Conservation (phyloP, 768 basidiomycete genomes). For the Cyclocybe cylindracea region DNA sequence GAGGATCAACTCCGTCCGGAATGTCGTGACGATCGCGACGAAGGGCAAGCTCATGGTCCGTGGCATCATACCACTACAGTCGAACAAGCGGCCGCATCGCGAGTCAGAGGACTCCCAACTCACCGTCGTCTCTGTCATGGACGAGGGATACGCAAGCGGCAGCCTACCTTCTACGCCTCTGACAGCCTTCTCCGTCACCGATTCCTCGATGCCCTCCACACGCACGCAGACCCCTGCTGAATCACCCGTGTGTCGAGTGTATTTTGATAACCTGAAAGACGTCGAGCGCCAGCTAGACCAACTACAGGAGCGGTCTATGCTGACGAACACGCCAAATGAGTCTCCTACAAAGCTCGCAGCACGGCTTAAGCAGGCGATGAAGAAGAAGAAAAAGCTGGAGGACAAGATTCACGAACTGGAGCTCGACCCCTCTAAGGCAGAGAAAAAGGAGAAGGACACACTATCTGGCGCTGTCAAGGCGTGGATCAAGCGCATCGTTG, state of each 20-base stretch:
- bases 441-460: constrained; percentile 25
- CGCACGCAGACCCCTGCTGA: constrained; percentile 33
- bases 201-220: constrained; percentile 14
- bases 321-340: constrained; percentile 1
- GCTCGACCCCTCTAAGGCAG: constrained; percentile 11
- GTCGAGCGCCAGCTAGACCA: constrained; percentile 28
- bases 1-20: constrained; percentile 44
- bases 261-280: constrained; percentile 25
- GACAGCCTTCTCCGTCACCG: constrained; percentile 3
- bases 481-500: constrained; percentile 65
- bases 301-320: constrained; percentile 19
- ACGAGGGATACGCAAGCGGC: constrained; percentile 13
- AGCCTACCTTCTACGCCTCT: constrained; percentile 1
- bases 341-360: constrained; percentile 15
- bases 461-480: constrained; percentile 50
- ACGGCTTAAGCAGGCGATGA: constrained; percentile 42
- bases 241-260: constrained; percentile 32
- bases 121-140: constrained; percentile 61
- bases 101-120: constrained; percentile 69
- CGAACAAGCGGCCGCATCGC: constrained; percentile 39
- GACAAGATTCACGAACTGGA: constrained; percentile 33
- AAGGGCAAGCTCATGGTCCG: constrained; percentile 41
- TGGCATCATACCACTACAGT: constrained; percentile 31
- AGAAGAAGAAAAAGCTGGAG: constrained; percentile 40
- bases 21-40: constrained; percentile 43